Conservation (phyloP, 2,329 filamentous ascomycete species). For the Hypoxylon sp. region DNA sequence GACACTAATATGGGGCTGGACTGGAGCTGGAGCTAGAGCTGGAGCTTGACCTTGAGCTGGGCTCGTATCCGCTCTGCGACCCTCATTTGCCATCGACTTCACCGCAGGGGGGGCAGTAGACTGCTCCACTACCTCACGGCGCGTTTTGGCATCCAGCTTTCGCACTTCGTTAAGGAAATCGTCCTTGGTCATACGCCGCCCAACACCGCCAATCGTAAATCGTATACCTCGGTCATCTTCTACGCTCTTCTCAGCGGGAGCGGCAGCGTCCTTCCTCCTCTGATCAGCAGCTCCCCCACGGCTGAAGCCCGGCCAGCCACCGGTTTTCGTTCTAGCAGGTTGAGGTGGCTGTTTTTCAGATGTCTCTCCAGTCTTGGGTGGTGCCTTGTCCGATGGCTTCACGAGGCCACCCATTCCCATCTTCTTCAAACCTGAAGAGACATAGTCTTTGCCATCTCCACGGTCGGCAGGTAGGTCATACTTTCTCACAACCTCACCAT, state of each 20-base stretch:
- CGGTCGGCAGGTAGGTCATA: conserved; percentile 77
- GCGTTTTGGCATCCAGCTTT: conserved; percentile 75
- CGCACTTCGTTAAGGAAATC: conserved; percentile 83
- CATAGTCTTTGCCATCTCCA: conserved; percentile 56
- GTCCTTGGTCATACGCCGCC: conserved; percentile 80
- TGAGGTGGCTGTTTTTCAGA: conserved; percentile 44
- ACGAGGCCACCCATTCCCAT: conserved; percentile 64
- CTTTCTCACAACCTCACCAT: conserved; percentile 87
- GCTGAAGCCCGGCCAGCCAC: conserved; percentile 65
- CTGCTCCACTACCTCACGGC: conserved; percentile 65
- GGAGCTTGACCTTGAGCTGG: conserved; percentile 20
- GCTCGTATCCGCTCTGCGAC: conserved; percentile 48
- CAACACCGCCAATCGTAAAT: conserved; percentile 81
- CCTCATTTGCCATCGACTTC: conserved; percentile 61
- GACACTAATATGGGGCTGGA: conserved; percentile 43
- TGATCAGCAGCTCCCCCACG: conserved; percentile 49
- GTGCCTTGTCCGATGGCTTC: conserved; percentile 57
- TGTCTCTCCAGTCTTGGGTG: conserved; percentile 47
- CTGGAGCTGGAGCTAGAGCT: conserved; percentile 28
- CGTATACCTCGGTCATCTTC: conserved; percentile 78
- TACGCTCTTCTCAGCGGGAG: conserved; percentile 58
- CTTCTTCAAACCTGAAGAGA: conserved; percentile 64
- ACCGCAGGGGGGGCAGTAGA: conserved; percentile 62
- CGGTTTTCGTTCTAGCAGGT: conserved; percentile 55
- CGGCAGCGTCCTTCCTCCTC: conserved; percentile 56